Conservation (phyloP, 768 basidiomycete genomes). For the Amanita rubescens region DNA sequence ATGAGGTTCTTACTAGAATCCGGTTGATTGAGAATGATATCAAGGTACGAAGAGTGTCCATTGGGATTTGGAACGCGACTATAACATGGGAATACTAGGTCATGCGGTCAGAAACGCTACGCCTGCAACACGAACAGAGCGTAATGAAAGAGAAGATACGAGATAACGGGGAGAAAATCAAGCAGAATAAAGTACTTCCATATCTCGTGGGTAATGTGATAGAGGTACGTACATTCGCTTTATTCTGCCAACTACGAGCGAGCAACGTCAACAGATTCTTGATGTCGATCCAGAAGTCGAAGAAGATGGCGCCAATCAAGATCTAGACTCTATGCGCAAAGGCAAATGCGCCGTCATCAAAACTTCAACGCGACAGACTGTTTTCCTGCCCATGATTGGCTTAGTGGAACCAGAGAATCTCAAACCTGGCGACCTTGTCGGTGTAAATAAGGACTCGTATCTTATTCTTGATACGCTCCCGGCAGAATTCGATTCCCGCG, state of each 20-base stretch:
- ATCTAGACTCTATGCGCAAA: constrained; percentile 92
- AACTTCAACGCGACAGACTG: constrained; percentile 96
- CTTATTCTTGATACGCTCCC: constrained; percentile 93
- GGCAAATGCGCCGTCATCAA: constrained; percentile 99
- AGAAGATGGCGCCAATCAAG: constrained; percentile 93
- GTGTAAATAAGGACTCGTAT: constrained; percentile 99
- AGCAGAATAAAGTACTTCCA: constrained; percentile 98
- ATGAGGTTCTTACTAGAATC: constrained; percentile 85
- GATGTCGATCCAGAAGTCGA: constrained; percentile 91
- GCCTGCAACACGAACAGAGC: constrained; percentile 89
- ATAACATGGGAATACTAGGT: constrained; percentile 48
- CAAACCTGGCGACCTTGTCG: constrained; percentile 89
- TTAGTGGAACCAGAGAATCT: constrained; percentile 91
- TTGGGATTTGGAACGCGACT: not conserved
- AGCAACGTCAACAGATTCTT: constrained; percentile 54
- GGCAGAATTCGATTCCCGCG: constrained; percentile 94
- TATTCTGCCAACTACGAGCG: not conserved
- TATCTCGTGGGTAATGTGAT: constrained; percentile 98
- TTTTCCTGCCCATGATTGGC: constrained; percentile 96
- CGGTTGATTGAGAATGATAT: constrained; percentile 96
- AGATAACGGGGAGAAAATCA: constrained; percentile 97
- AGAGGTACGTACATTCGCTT: constrained; percentile 52
- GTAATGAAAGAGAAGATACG: constrained; percentile 99
- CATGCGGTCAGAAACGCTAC: constrained; percentile 90
- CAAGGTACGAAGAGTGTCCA: constrained; percentile 46